Conservation (phyloP, 2,329 filamentous ascomycete species). For the Venturia carpophila region DNA sequence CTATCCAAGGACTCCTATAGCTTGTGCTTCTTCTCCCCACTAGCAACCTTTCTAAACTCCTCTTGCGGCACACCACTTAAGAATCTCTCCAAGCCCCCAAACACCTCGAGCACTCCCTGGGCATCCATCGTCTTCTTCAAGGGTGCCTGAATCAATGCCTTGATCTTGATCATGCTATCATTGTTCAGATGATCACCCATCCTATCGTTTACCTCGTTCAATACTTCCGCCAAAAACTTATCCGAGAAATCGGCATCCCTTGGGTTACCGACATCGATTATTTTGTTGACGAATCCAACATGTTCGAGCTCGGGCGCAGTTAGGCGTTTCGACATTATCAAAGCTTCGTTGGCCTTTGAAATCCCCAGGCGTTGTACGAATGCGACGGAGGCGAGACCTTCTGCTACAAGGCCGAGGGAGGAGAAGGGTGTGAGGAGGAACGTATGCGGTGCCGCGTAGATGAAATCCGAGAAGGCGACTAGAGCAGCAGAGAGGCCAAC, state of each 20-base stretch:
- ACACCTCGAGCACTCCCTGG: slow-evolving; percentile 77
- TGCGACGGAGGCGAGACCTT: slow-evolving; percentile 72
- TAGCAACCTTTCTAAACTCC: slow-evolving; percentile 79
- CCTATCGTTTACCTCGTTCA: slow-evolving; percentile 72
- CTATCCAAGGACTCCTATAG: slow-evolving; percentile 54
- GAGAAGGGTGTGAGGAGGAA: slow-evolving; percentile 90
- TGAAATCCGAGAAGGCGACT: slow-evolving; percentile 78
- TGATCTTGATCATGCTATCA: slow-evolving; percentile 74
- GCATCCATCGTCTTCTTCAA: slow-evolving; percentile 64
- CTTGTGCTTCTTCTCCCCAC: slow-evolving; percentile 90
- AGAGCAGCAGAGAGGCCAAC: slow-evolving; percentile 83
- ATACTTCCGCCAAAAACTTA: slow-evolving; percentile 62
- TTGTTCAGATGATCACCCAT: slow-evolving; percentile 73
- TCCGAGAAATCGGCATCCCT: slow-evolving; percentile 55
- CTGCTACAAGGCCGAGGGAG: slow-evolving; percentile 79
- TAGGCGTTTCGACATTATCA: slow-evolving; percentile 82
- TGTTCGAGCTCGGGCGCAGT: slow-evolving; percentile 62
- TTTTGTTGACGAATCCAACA: slow-evolving; percentile 77
- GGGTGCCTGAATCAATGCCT: slow-evolving; percentile 69
- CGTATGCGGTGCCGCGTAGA: slow-evolving; percentile 73
- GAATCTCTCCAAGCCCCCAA: slow-evolving; percentile 77
- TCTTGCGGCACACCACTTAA: slow-evolving; percentile 72
- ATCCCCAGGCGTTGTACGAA: slow-evolving; percentile 76
- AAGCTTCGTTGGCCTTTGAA: slow-evolving; percentile 78
- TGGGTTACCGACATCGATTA: slow-evolving; percentile 52